A percentile compares a stretch with the other conserved stretches of the same genome.
phyloP scores from a whole-genome alignment of 2,329 filamentous ascomycete species.

The Eutypa lata region DNA sequence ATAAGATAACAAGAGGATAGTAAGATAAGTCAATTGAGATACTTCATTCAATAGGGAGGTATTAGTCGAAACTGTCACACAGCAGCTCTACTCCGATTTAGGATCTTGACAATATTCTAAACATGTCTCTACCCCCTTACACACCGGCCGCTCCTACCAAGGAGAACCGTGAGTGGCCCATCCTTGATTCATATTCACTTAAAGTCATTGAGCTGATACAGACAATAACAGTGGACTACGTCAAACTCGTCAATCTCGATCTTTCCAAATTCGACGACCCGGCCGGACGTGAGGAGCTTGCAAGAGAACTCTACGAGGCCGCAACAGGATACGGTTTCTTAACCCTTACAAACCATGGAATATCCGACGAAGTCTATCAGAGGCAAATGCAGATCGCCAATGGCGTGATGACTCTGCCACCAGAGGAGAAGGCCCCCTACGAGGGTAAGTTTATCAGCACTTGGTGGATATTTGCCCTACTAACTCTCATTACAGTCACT shows the following conservation, averaged over 20 bases:
- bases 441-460: slow-evolving; percentile 18
- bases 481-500: slow-evolving; percentile 15
- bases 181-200: slow-evolving; percentile 24
- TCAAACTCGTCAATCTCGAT: slow-evolving; percentile 24
- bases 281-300: slow-evolving; percentile 20
- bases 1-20: slow-evolving; percentile 3
- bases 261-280: slow-evolving; percentile 26
- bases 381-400: slow-evolving; percentile 25
- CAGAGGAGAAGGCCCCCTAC: slow-evolving; percentile 25
- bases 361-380: slow-evolving; percentile 22
- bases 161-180: slow-evolving; percentile 34
- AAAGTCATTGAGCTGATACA: neutral
- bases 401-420: slow-evolving; percentile 23
- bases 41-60: too few species aligned
- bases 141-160: slow-evolving; percentile 5
- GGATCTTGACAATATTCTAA: neutral
- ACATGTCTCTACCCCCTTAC: slow-evolving; percentile 6
- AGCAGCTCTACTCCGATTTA: neutral
- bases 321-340: slow-evolving; percentile 24
- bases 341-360: slow-evolving; percentile 25
- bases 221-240: slow-evolving; percentile 31
- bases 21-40: too few species aligned
- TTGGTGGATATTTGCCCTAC: neutral
- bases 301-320: slow-evolving; percentile 26
- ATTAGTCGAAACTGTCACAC: too few species aligned